Percentiles rank a stretch among this genome's conserved stretches.
phyloP scores from a whole-genome alignment of 73 alveolate genomes.

The Symbiodinium pilosum region DNA sequence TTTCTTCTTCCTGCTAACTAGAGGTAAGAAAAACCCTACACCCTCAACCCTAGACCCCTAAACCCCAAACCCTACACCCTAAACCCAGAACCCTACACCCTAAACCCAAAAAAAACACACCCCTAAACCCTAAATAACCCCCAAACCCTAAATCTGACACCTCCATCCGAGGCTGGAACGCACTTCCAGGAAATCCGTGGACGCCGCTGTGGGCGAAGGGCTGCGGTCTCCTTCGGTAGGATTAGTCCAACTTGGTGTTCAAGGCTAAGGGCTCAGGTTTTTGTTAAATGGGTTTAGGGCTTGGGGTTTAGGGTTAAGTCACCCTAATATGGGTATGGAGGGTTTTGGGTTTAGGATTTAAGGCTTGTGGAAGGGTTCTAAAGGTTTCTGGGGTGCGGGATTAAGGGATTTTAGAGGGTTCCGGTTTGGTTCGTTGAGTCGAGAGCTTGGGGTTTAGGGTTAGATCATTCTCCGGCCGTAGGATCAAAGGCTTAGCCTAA shows the following conservation, averaged over 20 bases:
- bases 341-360: neutral
- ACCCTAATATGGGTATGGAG: neutral
- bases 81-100: neutral
- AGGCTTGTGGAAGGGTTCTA: neutral
- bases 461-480: no score
- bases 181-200: neutral
- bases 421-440: neutral
- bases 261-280: neutral
- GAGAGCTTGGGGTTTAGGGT: no score
- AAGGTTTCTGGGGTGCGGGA: neutral
- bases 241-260: no score
- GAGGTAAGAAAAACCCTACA: no score
- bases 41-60: no score
- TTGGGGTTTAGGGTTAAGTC: neutral
- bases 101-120: neutral
- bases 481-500: no score
- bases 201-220: neutral
- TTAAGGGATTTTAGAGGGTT: neutral
- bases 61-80: neutral
- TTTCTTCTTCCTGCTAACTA: no score
- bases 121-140: neutral
- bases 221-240: neutral
- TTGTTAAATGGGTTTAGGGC: neutral
- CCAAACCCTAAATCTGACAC: neutral
- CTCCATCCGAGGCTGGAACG: neutral